Conservation (phyloP, 202 grass and related monocot genomes). For the Setaria viridis region DNA sequence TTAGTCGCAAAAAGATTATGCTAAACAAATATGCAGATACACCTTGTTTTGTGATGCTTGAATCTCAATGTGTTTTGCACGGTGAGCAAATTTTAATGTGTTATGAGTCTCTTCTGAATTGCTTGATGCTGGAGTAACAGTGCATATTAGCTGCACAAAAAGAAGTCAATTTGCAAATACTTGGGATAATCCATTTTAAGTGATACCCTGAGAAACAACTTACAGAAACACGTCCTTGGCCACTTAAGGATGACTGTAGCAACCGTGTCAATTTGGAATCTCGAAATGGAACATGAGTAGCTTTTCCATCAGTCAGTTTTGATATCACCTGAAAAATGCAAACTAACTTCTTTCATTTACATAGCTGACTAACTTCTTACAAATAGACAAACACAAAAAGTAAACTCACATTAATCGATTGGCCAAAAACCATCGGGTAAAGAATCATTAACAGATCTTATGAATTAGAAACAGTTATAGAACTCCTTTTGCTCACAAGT, state of each 20-base stretch:
- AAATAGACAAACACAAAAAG: conserved; percentile 15
- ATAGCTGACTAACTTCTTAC: conserved; percentile 6
- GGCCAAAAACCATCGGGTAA: conserved; percentile 11
- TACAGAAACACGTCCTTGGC: conserved; percentile 89
- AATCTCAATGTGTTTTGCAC: conserved; percentile 86
- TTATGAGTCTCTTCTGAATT: conserved; percentile 90
- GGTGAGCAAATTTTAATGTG: conserved; percentile 88
- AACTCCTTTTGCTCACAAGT: conserved; percentile 19
- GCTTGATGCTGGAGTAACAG: conserved; percentile 86
- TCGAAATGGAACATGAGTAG: conserved; percentile 83
- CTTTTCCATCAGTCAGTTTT: conserved; percentile 88
- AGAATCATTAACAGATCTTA: background rate
- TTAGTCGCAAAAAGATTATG: conserved; percentile 25
- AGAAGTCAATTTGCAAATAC: conserved; percentile 30
- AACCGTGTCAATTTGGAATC: conserved; percentile 92
- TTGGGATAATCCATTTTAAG: conserved; percentile 35
- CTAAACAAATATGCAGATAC: conserved; percentile 36
- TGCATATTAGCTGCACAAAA: conserved; percentile 79
- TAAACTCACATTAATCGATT: conserved; percentile 20
- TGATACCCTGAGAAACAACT: conserved; percentile 39
- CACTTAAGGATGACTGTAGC: conserved; percentile 86
- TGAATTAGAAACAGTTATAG: conserved; percentile 3
- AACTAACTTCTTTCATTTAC: conserved; percentile 5
- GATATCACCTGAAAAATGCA: conserved; percentile 75
- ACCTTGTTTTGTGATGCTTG: conserved; percentile 91